Conservation (phyloP, 2,329 filamentous ascomycete genomes). For the Ciborinia camelliae region DNA sequence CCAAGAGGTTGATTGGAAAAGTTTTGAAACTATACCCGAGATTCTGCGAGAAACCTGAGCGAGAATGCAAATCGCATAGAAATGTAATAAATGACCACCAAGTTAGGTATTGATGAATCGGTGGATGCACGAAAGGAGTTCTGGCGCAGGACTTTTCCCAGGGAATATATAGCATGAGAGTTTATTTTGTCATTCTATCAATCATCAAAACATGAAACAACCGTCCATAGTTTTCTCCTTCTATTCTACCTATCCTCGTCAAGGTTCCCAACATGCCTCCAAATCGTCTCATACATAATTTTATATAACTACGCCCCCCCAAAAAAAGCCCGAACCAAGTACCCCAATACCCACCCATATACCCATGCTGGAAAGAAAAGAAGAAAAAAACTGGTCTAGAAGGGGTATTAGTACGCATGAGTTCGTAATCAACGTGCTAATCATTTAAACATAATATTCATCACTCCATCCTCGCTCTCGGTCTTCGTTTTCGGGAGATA, state of each 20-base stretch:
- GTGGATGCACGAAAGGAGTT: constrained; percentile 10
- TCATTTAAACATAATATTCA: constrained; percentile 15
- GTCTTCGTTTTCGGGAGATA: not conserved
- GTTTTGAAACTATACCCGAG: constrained; percentile 21
- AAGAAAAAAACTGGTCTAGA: constrained; percentile 3
- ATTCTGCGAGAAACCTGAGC: not conserved
- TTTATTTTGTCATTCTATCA: constrained; percentile 16
- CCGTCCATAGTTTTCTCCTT: not conserved
- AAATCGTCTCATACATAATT: constrained; percentile 17
- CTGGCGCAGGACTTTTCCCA: constrained; percentile 2
- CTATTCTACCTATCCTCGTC: not conserved
- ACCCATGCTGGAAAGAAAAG: constrained; percentile 8
- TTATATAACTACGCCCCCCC: constrained; percentile 17
- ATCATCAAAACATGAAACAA: constrained; percentile 15
- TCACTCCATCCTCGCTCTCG: not conserved
- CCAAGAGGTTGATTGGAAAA: not conserved
- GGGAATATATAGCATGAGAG: constrained; percentile 6
- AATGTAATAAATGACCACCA: constrained; percentile 10
- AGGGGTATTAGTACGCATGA: constrained; percentile 22
- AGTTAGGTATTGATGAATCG: not conserved
- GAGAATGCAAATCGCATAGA: not conserved
- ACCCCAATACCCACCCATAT: not conserved
- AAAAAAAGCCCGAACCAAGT: not conserved
- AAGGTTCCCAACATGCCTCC: not conserved
- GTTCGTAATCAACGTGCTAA: not conserved